Evolutionary conservation across 2,329 filamentous ascomycete genomes (phyloP).

Genomic region (Ceratocystis eucalypticola): DNA sequence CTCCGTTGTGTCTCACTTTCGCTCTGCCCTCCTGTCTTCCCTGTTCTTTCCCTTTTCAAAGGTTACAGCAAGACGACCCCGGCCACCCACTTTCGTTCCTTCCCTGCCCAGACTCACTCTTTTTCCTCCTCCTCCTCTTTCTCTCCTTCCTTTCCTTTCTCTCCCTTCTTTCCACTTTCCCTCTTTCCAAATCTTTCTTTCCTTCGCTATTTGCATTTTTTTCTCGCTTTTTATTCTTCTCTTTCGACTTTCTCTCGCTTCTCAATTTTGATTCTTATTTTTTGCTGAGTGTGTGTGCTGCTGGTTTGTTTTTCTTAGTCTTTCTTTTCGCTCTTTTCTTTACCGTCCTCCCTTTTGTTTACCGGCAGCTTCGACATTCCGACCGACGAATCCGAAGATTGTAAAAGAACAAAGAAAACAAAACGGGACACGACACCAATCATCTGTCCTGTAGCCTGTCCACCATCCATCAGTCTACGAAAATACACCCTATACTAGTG

Average conservation of each 20-base stretch:
- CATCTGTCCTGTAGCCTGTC: background rate
- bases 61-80: conserved; percentile 12
- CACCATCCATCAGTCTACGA: background rate
- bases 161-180: conserved; percentile 16
- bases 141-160: conserved; percentile 4
- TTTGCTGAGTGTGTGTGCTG: conserved; percentile 3
- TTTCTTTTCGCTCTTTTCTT: background rate
- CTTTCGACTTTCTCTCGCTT: conserved; percentile 11
- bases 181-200: conserved; percentile 7
- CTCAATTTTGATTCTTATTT: conserved; percentile 11
- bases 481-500: background rate
- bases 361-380: background rate
- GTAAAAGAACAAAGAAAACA: background rate
- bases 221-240: conserved; percentile 9
- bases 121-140: conserved; percentile 11
- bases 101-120: conserved; percentile 9
- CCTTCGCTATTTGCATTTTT: conserved; percentile 11
- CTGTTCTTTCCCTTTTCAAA: conserved; percentile 11
- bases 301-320: background rate
- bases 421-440: background rate
- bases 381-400: conserved; percentile 1
- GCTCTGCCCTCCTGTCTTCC: conserved; percentile 12
- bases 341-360: conserved; percentile 7
- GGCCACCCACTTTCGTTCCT: conserved; percentile 16
- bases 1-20: conserved; percentile 2